Evolutionary conservation across 208 protist species (phyloP).

Genomic region (Leishmania braziliensis): DNA sequence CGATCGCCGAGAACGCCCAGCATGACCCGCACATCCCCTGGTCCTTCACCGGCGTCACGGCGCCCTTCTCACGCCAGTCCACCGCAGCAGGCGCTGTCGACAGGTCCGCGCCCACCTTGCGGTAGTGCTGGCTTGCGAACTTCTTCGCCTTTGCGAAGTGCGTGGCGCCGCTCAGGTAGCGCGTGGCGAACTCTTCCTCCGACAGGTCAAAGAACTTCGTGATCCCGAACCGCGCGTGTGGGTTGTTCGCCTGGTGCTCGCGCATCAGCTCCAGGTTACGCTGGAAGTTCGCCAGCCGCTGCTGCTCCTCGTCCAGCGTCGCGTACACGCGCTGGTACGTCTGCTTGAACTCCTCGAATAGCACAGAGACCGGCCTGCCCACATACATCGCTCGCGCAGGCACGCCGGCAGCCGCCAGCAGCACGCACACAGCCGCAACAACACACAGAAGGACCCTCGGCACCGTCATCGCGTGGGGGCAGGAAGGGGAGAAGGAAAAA

Average conservation of each 20-base stretch:
- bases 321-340: slow-evolving; percentile 40
- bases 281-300: slow-evolving; percentile 40
- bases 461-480: slow-evolving; percentile 16
- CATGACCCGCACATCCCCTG: slow-evolving; percentile 95
- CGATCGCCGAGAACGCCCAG: slow-evolving; percentile 93
- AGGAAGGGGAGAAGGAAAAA: not conserved
- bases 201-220: slow-evolving; percentile 71
- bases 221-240: slow-evolving; percentile 56
- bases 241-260: slow-evolving; percentile 44
- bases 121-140: slow-evolving; percentile 9
- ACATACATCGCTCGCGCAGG: slow-evolving; percentile 22
- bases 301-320: slow-evolving; percentile 38
- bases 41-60: slow-evolving; percentile 93
- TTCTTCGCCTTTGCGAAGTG: slow-evolving; percentile 36
- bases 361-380: slow-evolving; percentile 13
- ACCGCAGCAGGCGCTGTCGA: not conserved
- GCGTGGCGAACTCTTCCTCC: slow-evolving; percentile 45
- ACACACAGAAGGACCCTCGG: slow-evolving; percentile 16
- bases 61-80: slow-evolving; percentile 88
- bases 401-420: slow-evolving; percentile 20
- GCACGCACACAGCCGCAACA: slow-evolving; percentile 25
- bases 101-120: slow-evolving; percentile 6
- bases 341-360: slow-evolving; percentile 52
- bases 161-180: slow-evolving; percentile 42
- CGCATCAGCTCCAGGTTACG: slow-evolving; percentile 41